These are phyloP conservation scores for Suillus paluster DNA, from an alignment of 768 basidiomycete genomes.

Conservation along the genomic window DNA sequence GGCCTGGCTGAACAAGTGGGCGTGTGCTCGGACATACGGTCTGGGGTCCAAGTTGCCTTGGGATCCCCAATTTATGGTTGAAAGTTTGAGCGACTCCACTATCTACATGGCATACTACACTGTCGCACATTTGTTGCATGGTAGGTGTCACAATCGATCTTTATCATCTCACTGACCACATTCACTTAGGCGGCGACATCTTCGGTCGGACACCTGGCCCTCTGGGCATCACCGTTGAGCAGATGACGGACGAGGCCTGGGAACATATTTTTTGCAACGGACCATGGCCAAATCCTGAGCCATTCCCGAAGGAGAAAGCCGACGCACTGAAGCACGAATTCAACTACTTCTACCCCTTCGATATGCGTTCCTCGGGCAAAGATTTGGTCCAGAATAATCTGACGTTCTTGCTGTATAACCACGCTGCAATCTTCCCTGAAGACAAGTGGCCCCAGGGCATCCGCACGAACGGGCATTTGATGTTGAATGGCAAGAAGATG, in stretches of 20 bases:
- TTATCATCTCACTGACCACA: background rate
- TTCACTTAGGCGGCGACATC: constrained; percentile 60
- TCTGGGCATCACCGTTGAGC: constrained; percentile 82
- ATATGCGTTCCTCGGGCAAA: constrained; percentile 97
- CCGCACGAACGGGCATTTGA: constrained; percentile 94
- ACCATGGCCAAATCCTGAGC: constrained; percentile 69
- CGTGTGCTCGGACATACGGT: constrained; percentile 97
- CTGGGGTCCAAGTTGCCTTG: constrained; percentile 95
- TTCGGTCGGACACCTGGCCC: constrained; percentile 82
- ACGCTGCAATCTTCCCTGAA: constrained; percentile 88
- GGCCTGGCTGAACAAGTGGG: constrained; percentile 98
- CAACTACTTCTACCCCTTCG: constrained; percentile 97
- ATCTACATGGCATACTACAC: constrained; percentile 99
- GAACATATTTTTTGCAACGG: constrained; percentile 88
- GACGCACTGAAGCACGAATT: constrained; percentile 89
- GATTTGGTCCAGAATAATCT: constrained; percentile 95
- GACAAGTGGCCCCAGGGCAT: constrained; percentile 91
- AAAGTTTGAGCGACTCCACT: constrained; percentile 95
- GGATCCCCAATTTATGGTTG: constrained; percentile 96
- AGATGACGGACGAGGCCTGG: constrained; percentile 98
- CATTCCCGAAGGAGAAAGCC: constrained; percentile 75
- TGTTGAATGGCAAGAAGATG: constrained; percentile 99
- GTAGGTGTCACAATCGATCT: constrained; percentile 45
- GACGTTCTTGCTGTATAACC: constrained; percentile 93
- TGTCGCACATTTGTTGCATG: constrained; percentile 87